Percentiles rank a stretch among this genome's conserved stretches.
These are phyloP conservation scores for Microdochium paspali DNA, from an alignment of 2,329 filamentous ascomycete genomes.

Conservation along the genomic window DNA sequence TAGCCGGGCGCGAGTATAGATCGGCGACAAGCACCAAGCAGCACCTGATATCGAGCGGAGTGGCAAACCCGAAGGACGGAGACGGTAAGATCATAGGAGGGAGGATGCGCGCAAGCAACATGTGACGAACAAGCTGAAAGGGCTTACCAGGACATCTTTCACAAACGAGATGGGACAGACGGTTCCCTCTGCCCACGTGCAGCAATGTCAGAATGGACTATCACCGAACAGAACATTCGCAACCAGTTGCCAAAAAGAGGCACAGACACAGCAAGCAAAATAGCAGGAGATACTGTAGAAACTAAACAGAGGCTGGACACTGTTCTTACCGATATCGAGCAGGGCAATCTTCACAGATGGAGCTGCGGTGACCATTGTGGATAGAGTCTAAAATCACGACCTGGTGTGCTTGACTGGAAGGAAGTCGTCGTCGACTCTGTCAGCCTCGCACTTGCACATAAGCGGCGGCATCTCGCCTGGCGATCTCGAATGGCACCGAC, in stretches of 20 bases:
- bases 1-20: neutral
- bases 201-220: conserved; percentile 28
- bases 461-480: neutral
- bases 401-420: neutral
- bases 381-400: neutral
- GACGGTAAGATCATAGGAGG: neutral
- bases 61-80: neutral
- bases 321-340: conserved; percentile 48
- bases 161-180: conserved; percentile 79
- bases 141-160: conserved; percentile 66
- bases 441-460: neutral
- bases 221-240: conserved; percentile 20
- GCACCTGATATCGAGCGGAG: neutral
- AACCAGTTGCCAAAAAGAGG: conserved; percentile 9
- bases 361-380: conserved; percentile 22
- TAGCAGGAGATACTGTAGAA: conserved; percentile 1
- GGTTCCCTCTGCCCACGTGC: conserved; percentile 56
- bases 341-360: conserved; percentile 35
- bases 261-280: conserved; percentile 7
- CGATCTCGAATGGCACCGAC: neutral
- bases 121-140: neutral
- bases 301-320: conserved; percentile 3
- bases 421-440: neutral
- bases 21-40: neutral
- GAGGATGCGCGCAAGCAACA: neutral